A percentile compares a stretch with the other conserved stretches of the same genome.
These are phyloP conservation scores for Alternaria solani DNA, from an alignment of 2,329 filamentous ascomycete species.

Conservation along the genomic window DNA sequence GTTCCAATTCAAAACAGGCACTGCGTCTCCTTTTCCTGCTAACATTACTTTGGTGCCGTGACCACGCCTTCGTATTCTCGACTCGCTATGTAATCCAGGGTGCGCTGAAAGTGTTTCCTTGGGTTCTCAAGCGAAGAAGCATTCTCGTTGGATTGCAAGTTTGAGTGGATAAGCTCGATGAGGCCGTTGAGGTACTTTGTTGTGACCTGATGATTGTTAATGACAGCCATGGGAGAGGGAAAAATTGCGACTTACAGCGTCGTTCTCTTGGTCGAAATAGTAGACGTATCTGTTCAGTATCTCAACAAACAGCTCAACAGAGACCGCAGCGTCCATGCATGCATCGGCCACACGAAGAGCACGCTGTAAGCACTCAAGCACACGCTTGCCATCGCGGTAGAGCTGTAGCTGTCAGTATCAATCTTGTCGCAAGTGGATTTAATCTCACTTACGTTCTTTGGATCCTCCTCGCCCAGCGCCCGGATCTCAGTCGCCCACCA, in stretches of 20 bases:
- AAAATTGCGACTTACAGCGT: conserved; percentile 69
- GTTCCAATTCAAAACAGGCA: not conserved
- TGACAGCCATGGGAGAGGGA: not conserved
- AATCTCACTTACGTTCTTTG: conserved; percentile 70
- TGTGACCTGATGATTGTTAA: conserved; percentile 68
- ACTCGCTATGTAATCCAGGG: conserved; percentile 89
- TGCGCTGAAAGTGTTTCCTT: conserved; percentile 92
- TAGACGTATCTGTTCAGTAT: conserved; percentile 98
- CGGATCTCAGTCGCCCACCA: conserved; percentile 95
- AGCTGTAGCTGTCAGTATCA: conserved; percentile 58
- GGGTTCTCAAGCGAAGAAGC: conserved; percentile 86
- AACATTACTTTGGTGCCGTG: conserved; percentile 64
- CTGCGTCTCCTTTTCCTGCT: not conserved
- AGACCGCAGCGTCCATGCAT: conserved; percentile 98
- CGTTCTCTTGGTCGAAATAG: conserved; percentile 99
- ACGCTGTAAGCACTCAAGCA: conserved; percentile 93
- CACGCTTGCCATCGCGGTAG: conserved; percentile 96
- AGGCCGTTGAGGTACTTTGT: conserved; percentile 98
- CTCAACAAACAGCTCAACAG: conserved; percentile 97
- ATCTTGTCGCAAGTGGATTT: not conserved
- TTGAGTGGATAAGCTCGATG: conserved; percentile 97
- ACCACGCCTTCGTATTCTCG: conserved; percentile 94
- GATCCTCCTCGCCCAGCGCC: conserved; percentile 79
- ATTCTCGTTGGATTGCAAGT: conserved; percentile 85
- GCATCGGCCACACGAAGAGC: conserved; percentile 96